Evolutionary conservation across 1,139 yeast genomes (phyloP).

Genomic region (Kurtzmaniella quercitrusa): DNA sequence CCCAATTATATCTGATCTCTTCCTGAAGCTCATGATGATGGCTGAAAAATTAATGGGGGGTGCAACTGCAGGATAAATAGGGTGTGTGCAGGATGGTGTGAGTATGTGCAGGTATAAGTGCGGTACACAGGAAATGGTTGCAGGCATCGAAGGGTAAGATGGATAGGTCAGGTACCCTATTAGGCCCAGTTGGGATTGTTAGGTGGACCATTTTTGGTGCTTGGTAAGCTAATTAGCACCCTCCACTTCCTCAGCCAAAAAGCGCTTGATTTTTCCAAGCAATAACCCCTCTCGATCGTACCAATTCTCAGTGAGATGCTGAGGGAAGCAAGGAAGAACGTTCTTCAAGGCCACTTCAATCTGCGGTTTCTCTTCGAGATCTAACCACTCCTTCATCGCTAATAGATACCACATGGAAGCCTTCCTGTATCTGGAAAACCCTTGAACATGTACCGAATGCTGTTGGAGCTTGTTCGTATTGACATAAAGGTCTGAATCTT

Average conservation of each 20-base stretch:
- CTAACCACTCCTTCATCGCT: conserved; percentile 72
- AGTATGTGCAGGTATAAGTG: background rate
- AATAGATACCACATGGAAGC: conserved; percentile 76
- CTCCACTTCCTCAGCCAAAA: conserved; percentile 8
- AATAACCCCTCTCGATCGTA: conserved; percentile 31
- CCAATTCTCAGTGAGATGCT: conserved; percentile 24
- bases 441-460: conserved; percentile 18
- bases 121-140: too few species aligned
- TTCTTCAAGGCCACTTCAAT: conserved; percentile 21
- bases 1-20: conserved; percentile 58
- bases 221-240: too few species aligned
- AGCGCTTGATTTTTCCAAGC: conserved; percentile 27
- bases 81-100: background rate
- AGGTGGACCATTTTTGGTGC: too few species aligned
- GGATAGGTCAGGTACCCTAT: too few species aligned
- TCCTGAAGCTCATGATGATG: conserved; percentile 53
- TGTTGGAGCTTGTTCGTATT: conserved; percentile 38
- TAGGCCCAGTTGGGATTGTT: too few species aligned
- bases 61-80: background rate
- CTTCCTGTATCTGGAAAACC: conserved; percentile 63
- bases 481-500: conserved; percentile 23
- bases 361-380: conserved; percentile 24
- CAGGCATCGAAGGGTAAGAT: too few species aligned
- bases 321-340: conserved; percentile 20
- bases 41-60: background rate